These are phyloP conservation scores for Amesomyces nigricolor DNA, from an alignment of 2,329 filamentous ascomycete genomes.

Conservation along the genomic window DNA sequence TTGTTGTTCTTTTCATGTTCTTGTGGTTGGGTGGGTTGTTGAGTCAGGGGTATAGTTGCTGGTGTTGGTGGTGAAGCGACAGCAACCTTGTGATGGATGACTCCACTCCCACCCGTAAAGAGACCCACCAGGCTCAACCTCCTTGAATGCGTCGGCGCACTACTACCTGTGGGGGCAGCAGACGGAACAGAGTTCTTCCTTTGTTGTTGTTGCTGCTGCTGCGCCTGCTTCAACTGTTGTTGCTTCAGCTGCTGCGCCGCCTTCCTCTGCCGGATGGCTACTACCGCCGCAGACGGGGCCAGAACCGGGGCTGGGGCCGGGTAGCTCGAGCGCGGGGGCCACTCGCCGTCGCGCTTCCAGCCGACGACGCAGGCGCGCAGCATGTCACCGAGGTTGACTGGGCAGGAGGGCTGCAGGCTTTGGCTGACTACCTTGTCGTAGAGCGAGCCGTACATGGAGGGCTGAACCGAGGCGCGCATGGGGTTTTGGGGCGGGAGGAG, in stretches of 20 bases:
- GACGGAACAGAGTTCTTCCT: neutral
- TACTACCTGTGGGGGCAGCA: constrained; percentile 9
- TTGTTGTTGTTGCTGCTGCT: constrained; percentile 22
- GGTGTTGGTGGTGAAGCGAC: neutral
- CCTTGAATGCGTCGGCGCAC: constrained; percentile 6
- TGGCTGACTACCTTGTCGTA: constrained; percentile 86
- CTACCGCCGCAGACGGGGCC: constrained; percentile 41
- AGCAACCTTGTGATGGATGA: neutral
- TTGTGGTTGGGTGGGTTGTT: constrained; percentile 1
- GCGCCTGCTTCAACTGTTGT: constrained; percentile 28
- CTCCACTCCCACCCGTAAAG: constrained; percentile 3
- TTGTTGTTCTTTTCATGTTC: constrained; percentile 11
- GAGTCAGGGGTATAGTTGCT: too few relatives aligned
- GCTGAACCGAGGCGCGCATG: constrained; percentile 70
- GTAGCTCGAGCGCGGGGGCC: constrained; percentile 60
- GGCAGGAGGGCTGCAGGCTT: constrained; percentile 74
- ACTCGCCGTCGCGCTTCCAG: constrained; percentile 91
- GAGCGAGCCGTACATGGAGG: constrained; percentile 69
- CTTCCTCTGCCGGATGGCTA: constrained; percentile 26
- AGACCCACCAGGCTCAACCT: constrained; percentile 26
- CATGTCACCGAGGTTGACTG: constrained; percentile 81
- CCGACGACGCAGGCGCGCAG: constrained; percentile 75
- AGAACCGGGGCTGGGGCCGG: constrained; percentile 15
- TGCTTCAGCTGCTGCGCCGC: constrained; percentile 14
- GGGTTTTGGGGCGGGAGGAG: constrained; percentile 68